phyloP scores from a whole-genome alignment of 2,329 filamentous ascomycete genomes.

The Aspergillus japonicus region DNA sequence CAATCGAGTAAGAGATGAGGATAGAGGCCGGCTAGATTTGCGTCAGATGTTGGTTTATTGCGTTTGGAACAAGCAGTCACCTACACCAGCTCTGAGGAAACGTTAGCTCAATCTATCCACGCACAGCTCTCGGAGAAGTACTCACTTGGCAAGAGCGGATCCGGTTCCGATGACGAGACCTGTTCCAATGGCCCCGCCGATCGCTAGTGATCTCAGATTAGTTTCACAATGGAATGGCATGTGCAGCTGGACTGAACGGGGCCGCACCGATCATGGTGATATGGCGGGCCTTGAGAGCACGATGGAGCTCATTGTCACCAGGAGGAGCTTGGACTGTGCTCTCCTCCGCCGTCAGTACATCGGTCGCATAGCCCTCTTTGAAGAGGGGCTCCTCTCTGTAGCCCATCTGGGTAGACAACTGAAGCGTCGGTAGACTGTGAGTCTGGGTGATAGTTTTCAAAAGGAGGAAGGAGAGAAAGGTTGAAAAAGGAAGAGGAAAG shows the following conservation, averaged over 20 bases:
- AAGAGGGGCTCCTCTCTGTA: background rate
- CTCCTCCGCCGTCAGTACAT: conserved; percentile 18
- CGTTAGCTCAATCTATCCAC: background rate
- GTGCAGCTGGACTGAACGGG: background rate
- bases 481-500: background rate
- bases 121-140: background rate
- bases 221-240: background rate
- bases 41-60: background rate
- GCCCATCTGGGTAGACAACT: background rate
- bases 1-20: conserved; percentile 45
- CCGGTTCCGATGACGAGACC: conserved; percentile 45
- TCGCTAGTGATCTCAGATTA: conserved; percentile 28
- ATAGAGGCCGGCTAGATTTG: conserved; percentile 38
- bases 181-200: conserved; percentile 46
- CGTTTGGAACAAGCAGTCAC: conserved; percentile 13
- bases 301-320: conserved; percentile 37
- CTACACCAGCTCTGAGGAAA: conserved; percentile 36
- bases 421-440: background rate
- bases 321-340: conserved; percentile 25
- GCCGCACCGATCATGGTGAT: conserved; percentile 44
- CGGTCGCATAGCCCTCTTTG: background rate
- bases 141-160: conserved; percentile 38
- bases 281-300: conserved; percentile 43
- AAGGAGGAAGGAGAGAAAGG: background rate
- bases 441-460: background rate